Base-by-base conservation (phyloP, 805 yeast species). In the Lipomyces anomalus region DNA sequence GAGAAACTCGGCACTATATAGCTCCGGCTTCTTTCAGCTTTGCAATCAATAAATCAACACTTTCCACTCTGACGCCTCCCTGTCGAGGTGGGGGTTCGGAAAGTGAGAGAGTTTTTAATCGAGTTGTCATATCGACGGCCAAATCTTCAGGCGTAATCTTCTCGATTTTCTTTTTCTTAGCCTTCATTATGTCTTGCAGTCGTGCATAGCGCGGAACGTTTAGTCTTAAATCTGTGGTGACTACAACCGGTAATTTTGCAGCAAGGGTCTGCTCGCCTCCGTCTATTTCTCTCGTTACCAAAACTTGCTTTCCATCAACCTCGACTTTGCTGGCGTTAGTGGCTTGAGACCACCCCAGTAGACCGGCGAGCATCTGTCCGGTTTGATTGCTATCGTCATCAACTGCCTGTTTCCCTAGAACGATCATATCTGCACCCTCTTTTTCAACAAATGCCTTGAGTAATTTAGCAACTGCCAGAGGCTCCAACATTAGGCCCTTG, bases 181-280 rank as follows among this genome's bases (percentile, higher is more conserved):
- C 97, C 73, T 92, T 92, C 97, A 92, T 92, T 71, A 89, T 78
- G 66, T 90, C 92, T 50, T 96, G 97, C 62, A 92, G 74, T 11
- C 95, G 79, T n/a, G 95, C 95, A 61, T 87, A 92, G 59, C 97
- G 80, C 36, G 99, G 98, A 62, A 79, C 92, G 65, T 92, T 92
- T 61, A 92, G 76, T 66, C 98, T 82, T 57, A 92, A 73, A 65
- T 92, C 99, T 2, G 97, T 83, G 22, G 97, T 89, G 57, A 92
- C 77, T 43, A 92, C 76, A 70, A 88, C 61, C 35, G 98, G 98
- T 48, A 89, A 73, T 48, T 76, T 69, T 26, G 95, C 85, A 41
- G 75, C 72, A 47, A 92, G 71, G 11, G 85, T 79, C 64, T 87
- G 95, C 41, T 84, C 80, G 60, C 98, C 98, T 43, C 97, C 97